Percentiles rank a stretch among this genome's conserved stretches.
phyloP scores from a whole-genome alignment of 306 rosid genomes.

The Pyrus communis region DNA sequence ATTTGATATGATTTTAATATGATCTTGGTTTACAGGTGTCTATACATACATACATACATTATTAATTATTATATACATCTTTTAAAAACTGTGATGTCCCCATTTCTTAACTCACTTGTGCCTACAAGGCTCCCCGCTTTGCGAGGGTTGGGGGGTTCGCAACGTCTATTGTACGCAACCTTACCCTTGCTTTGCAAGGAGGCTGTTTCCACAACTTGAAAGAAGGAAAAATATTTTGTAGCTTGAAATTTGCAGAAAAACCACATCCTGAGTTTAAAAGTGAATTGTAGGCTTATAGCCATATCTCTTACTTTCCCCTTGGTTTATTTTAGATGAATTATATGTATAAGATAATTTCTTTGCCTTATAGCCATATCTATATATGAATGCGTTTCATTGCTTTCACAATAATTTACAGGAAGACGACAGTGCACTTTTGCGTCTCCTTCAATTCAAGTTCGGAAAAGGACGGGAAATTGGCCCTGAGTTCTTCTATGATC shows the following conservation, averaged over 20 bases:
- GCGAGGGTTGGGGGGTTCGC: too few relatives aligned
- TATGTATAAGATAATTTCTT: neutral
- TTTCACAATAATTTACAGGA: slow-evolving; percentile 42
- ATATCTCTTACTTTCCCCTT: neutral
- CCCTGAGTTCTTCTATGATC: slow-evolving; percentile 95
- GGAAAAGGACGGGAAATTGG: slow-evolving; percentile 89
- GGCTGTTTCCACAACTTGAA: too few relatives aligned
- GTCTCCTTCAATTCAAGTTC: slow-evolving; percentile 87
- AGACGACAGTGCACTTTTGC: slow-evolving; percentile 83
- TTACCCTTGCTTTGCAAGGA: too few relatives aligned
- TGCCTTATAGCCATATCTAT: neutral
- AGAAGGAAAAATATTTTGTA: too few relatives aligned
- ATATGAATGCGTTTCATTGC: neutral
- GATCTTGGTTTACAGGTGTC: neutral
- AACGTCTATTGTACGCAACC: too few relatives aligned
- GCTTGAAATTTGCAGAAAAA: neutral
- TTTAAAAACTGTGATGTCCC: too few relatives aligned
- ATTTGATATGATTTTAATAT: neutral
- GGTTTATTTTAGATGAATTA: neutral
- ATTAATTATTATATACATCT: neutral
- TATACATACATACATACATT: too few relatives aligned
- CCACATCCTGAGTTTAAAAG: neutral
- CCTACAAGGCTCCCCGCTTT: too few relatives aligned
- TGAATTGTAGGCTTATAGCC: neutral
- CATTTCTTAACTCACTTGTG: too few relatives aligned